Conservation (phyloP, 768 basidiomycete genomes). For the Tephrocybe rancida region DNA sequence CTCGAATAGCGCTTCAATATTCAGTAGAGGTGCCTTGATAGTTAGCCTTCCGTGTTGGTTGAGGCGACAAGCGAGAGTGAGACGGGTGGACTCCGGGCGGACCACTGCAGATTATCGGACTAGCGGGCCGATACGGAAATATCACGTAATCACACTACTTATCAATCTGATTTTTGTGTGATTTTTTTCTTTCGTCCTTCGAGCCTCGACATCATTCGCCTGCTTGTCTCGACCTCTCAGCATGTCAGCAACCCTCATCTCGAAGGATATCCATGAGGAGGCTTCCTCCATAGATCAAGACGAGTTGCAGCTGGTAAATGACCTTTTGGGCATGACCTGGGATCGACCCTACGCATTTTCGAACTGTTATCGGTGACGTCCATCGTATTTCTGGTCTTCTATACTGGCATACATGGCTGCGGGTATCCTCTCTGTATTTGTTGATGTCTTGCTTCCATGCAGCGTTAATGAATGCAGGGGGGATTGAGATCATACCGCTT, state of each 20-base stretch:
- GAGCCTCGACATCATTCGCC: not conserved
- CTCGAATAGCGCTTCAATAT: conserved; percentile 32
- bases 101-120: no score
- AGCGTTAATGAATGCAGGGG: conserved; percentile 36
- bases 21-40: conserved; percentile 13
- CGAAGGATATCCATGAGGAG: conserved; percentile 27
- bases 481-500: conserved; percentile 97
- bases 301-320: conserved; percentile 50
- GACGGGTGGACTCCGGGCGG: no score
- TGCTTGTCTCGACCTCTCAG: conserved; percentile 1
- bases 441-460: conserved; percentile 21
- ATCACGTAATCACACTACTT: conserved; percentile 12
- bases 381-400: conserved; percentile 53
- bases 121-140: not conserved
- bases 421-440: conserved; percentile 71
- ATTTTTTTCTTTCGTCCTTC: conserved; percentile 3
- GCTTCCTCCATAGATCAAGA: conserved; percentile 36
- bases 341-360: conserved; percentile 28
- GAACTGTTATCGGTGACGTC: conserved; percentile 71
- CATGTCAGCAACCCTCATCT: conserved; percentile 28
- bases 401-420: conserved; percentile 78
- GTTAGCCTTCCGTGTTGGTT: not conserved
- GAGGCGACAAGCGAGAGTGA: no score
- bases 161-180: not conserved
- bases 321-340: conserved; percentile 29